Base-by-base conservation (phyloP, 2,329 filamentous ascomycete genomes). In the Plectosphaerella sp. region DNA sequence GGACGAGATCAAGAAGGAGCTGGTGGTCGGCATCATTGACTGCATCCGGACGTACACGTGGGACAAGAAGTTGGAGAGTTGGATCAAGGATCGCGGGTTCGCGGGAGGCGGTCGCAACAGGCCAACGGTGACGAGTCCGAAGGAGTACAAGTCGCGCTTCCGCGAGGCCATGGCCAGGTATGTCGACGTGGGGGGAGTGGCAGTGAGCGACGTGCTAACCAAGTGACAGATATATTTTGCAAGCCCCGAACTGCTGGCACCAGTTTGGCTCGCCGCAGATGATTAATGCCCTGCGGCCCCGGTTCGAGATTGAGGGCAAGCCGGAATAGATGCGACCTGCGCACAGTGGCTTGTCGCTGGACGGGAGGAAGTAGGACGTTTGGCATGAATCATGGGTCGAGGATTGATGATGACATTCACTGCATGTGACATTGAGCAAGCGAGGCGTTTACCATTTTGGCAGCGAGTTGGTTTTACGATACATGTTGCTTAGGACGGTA, bases 31-130 rank as follows among this genome's bases (percentile, higher is more conserved):
- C 5, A 97, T 99, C 63, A 97, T 99, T 58, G 93, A 99, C 68
- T 97, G 94, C 67, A 97, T 99, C 59, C 85, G 94, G 51, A 99
- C 94, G 0, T 99, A 97, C 67, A 99, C 94, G 0, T 99, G 94
- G 91, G 94, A 99, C 75, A 99, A 99, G 78, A 97, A 97, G 67
- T 82, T 99, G n/a, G 94, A 99, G 73, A 94, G 88, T 51, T 99
- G 94, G 94, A 97, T 99, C 79, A 99, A 99, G 71, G 92, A 97
- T 65, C 88, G 93, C 39, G 94, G 89, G 1, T 91, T 92, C 62
- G 88, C 83, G 1, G 84, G 86, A 6, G 84, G 86, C 53, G 86
- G 86, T 28, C 84, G 88, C 52, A 89, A 95, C 62, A 82, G 91
- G 56, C 95, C 95, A 9, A 99, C 94, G 0, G 94, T 99, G 48